phyloP scores from a whole-genome alignment of 768 basidiomycete genomes.

The Suillus subluteus region DNA sequence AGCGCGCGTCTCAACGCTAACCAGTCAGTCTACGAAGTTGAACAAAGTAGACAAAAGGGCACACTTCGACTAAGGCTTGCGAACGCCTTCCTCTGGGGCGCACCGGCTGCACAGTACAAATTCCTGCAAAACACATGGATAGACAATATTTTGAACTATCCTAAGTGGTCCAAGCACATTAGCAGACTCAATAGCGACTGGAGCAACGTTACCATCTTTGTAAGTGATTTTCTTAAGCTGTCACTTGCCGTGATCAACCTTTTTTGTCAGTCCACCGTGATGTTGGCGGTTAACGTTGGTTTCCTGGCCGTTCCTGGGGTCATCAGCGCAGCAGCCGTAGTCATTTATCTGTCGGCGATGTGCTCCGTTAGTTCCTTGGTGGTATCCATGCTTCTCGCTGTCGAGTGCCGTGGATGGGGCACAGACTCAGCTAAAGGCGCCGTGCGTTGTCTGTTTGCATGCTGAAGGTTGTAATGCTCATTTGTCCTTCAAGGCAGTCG shows the following conservation, averaged over 20 bases:
- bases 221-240: neutral
- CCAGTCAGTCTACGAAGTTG: constrained; percentile 26
- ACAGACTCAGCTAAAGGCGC: constrained; percentile 28
- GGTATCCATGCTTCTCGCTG: constrained; percentile 38
- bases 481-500: neutral
- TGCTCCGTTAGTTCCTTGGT: constrained; percentile 38
- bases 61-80: neutral
- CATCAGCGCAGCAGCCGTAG: constrained; percentile 26
- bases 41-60: constrained; percentile 21
- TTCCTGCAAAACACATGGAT: constrained; percentile 1
- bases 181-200: constrained; percentile 11
- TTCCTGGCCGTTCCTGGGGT: constrained; percentile 54
- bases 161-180: constrained; percentile 11
- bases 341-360: constrained; percentile 41
- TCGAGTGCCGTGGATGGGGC: constrained; percentile 37
- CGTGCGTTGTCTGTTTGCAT: constrained; percentile 24
- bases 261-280: constrained; percentile 44
- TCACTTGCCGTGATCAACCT: neutral
- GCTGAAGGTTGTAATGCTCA: neutral
- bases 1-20: constrained; percentile 36
- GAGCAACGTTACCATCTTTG: constrained; percentile 13
- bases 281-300: constrained; percentile 54
- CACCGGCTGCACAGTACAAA: constrained; percentile 2
- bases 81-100: neutral
- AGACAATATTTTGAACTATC: constrained; percentile 8